Base-by-base conservation (phyloP, 108 stramenopile genomes). In the Skeletonema tropicum region DNA sequence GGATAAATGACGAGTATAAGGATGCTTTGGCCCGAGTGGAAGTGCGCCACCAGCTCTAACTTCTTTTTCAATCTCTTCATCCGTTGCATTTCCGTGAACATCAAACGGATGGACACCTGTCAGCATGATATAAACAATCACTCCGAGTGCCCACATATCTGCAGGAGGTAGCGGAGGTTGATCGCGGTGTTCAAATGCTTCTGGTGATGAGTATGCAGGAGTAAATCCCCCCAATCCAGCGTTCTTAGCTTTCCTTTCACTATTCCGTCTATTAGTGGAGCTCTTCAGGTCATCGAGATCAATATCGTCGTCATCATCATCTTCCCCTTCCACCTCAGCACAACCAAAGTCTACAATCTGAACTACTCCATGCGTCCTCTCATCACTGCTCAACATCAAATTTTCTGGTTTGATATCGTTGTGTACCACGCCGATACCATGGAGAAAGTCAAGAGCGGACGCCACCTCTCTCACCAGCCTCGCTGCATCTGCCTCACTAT, bases 111-210 rank as follows among this genome's bases (percentile, higher is more conserved):
- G 96, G 10, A 91, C 75, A 36, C 94, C 96, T 12, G 90, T 90
- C n/a, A 97, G 82, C 94, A 97, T 92, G 66, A 97, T 95, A 64
- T 95, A 97, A 13, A 97, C 74, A 72, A 97, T 94, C 11, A 97
- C 87, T 7, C 96, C 96, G 21, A 97, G 75, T 2, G 87, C 87
- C 93, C 93, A 94, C 89, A 94, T 90, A 67, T 92, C 91, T 41
- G 79, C 64, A 11, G 80, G 76, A 35, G 86, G 82, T 48, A 86
- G 57, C 11, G 78, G 62, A 17, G 78, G 82, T 23, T 31, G 4
- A 46, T 76, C 67, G 19, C 68, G 45, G 41, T 80, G 26, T 33
- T 60, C 68, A 64, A 94, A 80, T 14, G 85, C 83, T 71, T 92
- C 93, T 10, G 91, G 88, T 38, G 88, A 77, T n/a, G 81, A 88